Conservation (phyloP, 2,329 filamentous ascomycete species). For the Aspergillus thermomutatus region DNA sequence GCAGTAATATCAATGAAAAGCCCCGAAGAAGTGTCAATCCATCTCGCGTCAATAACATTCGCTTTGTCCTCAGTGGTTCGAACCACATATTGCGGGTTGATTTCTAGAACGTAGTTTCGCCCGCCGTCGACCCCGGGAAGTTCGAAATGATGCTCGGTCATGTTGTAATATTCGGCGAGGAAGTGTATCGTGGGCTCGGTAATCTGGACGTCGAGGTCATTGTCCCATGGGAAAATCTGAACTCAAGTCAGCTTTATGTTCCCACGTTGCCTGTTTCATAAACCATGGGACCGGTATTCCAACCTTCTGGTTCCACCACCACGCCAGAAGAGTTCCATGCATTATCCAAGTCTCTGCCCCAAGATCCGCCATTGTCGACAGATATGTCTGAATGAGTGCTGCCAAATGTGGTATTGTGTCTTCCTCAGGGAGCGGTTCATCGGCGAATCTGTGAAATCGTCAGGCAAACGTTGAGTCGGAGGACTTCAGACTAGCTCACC, state of each 20-base stretch:
- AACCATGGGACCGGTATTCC: conserved; percentile 1
- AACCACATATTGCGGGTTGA: conserved; percentile 55
- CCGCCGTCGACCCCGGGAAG: conserved; percentile 33
- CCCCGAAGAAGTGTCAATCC: conserved; percentile 58
- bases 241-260: conserved; percentile 6
- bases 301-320: conserved; percentile 60
- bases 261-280: neutral
- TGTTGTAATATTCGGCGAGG: conserved; percentile 59
- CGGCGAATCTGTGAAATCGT: conserved; percentile 46
- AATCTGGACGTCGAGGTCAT: conserved; percentile 59
- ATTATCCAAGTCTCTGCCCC: conserved; percentile 62
- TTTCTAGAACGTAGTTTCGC: conserved; percentile 54
- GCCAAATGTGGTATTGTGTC: conserved; percentile 48
- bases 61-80: conserved; percentile 43
- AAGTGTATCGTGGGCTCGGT: conserved; percentile 54
- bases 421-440: conserved; percentile 43
- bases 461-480: neutral
- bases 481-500: conserved; percentile 18
- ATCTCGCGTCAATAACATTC: conserved; percentile 60
- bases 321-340: conserved; percentile 59
- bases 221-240: conserved; percentile 60
- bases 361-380: conserved; percentile 54
- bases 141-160: conserved; percentile 54
- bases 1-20: conserved; percentile 62
- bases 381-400: conserved; percentile 54